Conservation (phyloP, 768 basidiomycete genomes). For the Epithele typhae region DNA sequence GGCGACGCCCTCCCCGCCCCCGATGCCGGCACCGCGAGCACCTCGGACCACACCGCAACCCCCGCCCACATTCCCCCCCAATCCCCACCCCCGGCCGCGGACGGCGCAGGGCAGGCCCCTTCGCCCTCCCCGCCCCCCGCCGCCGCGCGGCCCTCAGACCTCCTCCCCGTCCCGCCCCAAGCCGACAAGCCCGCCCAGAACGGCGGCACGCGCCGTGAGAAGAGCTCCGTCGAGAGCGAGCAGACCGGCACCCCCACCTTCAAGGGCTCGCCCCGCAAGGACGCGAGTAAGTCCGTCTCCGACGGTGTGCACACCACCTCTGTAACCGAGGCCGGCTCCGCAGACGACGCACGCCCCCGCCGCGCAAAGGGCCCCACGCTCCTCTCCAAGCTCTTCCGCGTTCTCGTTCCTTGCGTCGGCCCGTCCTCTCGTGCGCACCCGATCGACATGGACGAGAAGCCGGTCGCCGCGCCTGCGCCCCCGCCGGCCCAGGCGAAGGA, state of each 20-base stretch:
- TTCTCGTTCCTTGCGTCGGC: constrained; percentile 65
- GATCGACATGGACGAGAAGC: constrained; percentile 28
- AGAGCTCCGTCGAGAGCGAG: constrained; percentile 41
- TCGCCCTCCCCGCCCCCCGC: constrained; percentile 10
- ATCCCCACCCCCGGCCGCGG: background rate
- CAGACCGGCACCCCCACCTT: constrained; percentile 38
- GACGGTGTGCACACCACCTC: constrained; percentile 30
- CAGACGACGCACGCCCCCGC: constrained; percentile 35
- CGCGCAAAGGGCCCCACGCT: constrained; percentile 26
- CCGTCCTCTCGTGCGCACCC: constrained; percentile 47
- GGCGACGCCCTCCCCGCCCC: constrained; percentile 1
- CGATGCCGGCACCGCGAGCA: constrained; percentile 2
- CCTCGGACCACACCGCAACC: constrained; percentile 2
- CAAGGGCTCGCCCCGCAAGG: constrained; percentile 29
- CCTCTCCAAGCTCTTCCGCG: constrained; percentile 53
- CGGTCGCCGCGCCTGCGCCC: constrained; percentile 1
- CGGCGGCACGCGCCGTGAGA: constrained; percentile 36
- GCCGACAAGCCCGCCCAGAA: constrained; percentile 36
- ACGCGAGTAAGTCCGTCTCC: constrained; percentile 27
- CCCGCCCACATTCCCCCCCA: constrained; percentile 1
- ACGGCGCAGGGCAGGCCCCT: constrained; percentile 24
- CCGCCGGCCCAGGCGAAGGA: constrained; percentile 10
- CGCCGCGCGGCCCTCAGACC: constrained; percentile 13
- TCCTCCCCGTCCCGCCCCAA: constrained; percentile 5
- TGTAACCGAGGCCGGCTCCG: constrained; percentile 24